Conservation (phyloP, 306 rosid species). For the Vigna trinervia region DNA sequence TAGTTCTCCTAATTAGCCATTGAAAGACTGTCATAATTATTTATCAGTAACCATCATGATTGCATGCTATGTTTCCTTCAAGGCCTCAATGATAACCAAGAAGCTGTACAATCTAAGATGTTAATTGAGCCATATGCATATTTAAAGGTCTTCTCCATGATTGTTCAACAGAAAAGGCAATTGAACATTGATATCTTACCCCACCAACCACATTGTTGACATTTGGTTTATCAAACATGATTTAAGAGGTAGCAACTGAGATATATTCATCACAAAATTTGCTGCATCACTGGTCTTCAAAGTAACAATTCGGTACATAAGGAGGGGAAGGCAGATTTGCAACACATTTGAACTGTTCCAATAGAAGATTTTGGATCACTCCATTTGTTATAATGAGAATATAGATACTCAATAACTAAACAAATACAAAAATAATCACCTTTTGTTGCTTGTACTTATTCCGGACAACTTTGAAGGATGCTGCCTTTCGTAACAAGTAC, state of each 20-base stretch:
- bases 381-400: background rate
- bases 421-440: conserved; percentile 45
- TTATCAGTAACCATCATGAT: no score
- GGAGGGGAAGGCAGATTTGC: conserved; percentile 72
- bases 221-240: background rate
- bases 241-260: background rate
- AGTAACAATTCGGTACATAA: conserved; percentile 59
- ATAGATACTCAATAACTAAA: background rate
- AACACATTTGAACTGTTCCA: conserved; percentile 72
- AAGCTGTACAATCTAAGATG: background rate
- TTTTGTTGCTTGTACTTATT: conserved; percentile 76
- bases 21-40: background rate
- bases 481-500: conserved; percentile 72
- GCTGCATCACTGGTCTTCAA: conserved; percentile 37
- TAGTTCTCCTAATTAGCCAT: background rate
- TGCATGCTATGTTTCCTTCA: no score
- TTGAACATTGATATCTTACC: background rate
- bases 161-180: background rate
- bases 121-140: background rate
- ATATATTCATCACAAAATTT: background rate
- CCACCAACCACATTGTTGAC: background rate
- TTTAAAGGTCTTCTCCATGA: background rate
- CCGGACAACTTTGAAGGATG: conserved; percentile 60
- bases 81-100: background rate
- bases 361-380: background rate